Base-by-base conservation (phyloP, 176 grass and related monocot species). In the Aegilops sharonensis region DNA sequence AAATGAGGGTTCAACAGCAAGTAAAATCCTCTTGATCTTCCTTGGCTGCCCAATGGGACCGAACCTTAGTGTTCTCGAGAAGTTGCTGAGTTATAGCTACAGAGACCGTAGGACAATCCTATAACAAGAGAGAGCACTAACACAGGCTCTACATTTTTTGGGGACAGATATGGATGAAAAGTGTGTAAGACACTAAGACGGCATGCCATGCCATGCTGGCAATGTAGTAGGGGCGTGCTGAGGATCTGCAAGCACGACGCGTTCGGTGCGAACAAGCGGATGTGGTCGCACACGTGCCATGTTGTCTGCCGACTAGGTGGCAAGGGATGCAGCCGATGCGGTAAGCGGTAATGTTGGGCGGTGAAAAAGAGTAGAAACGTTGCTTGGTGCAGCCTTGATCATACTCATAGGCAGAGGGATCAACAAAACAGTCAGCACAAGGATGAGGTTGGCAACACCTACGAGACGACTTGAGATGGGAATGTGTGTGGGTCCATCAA, bases 41-140 rank as follows among this genome's bases (percentile, higher is more conserved):
- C 63, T 69, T 0, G 92, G 92, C 43, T 97, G 94, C 5, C 88
- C 92, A 1, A 86, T 23, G 15, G 87, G 85, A 0, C 94, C 94
- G 8, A 94, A 92, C 37, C 81, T 82, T 6, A 97, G 90, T 8
- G 94, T 90, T 40, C 92, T 92, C 0, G 92, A 92, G 85, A 92
- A 97, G 61, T 94, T 92, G 32, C 71, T 7, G 90, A 90, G 45
- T 80, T 97, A 83, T 92, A 97, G 89, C 68, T 97, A 0, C 92
- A 90, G 2, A 94, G 83, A 72, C 92, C 90, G 83, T 97, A 97
- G 52, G 94, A 97, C 85, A 94, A 97, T 36, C 35, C 35, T 36
- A 36, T 36, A 36, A 36, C 35, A 36, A 36, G 27, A 27, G 32
- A 92, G 71, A 5, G 81, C 42, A 17, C 80, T 6, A 24, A 67